Percentiles rank a stretch among this genome's conserved stretches.
Conservation (phyloP, 441 rosid species). For the Raphanus hybrid region DNA sequence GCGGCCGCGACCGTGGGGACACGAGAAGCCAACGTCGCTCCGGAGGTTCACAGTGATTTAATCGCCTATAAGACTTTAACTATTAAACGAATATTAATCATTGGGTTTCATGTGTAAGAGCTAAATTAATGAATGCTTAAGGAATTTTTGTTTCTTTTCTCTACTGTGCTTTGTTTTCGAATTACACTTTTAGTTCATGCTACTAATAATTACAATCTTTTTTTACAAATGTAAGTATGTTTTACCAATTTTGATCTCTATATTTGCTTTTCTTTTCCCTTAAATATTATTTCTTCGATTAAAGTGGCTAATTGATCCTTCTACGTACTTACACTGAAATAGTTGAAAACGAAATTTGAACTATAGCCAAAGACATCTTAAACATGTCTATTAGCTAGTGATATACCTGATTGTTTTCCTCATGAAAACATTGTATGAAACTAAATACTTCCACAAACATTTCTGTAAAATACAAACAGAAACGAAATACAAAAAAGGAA, state of each 20-base stretch:
- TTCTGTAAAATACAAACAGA: background rate
- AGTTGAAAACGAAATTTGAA: background rate
- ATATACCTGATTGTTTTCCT: background rate
- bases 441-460: background rate
- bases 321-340: background rate
- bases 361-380: background rate
- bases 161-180: too few species aligned
- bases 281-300: background rate
- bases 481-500: background rate
- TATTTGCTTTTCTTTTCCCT: too few species aligned
- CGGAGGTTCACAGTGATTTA: slow-evolving; percentile 29
- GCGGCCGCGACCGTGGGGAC: background rate
- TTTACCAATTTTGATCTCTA: too few species aligned
- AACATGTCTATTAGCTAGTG: background rate
- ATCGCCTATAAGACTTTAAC: slow-evolving; percentile 13
- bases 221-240: too few species aligned
- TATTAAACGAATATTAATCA: slow-evolving; percentile 1
- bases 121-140: too few species aligned
- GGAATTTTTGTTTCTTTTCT: too few species aligned
- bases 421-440: background rate
- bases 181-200: too few species aligned
- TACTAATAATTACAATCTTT: too few species aligned
- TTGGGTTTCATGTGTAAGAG: slow-evolving; percentile 7
- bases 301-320: background rate
- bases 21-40: slow-evolving; percentile 10